Conservation (phyloP, 1,284 basidiomycete species). For the Sporisorium scitamineum region DNA sequence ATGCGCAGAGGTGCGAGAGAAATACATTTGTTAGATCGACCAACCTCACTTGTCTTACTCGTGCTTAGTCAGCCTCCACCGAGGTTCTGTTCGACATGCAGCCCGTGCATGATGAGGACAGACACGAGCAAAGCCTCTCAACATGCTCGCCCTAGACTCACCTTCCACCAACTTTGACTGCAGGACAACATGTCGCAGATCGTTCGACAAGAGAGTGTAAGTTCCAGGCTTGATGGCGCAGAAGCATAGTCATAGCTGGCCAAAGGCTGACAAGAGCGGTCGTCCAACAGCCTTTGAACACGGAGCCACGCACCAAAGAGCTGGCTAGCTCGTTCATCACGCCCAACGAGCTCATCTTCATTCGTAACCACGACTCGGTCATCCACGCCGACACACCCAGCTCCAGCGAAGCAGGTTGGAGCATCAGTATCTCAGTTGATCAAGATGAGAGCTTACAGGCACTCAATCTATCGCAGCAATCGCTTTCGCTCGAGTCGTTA, state of each 20-base stretch:
- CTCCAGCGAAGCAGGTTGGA: conserved; percentile 15
- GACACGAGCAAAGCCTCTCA: not conserved
- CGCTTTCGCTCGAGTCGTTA: conserved; percentile 20
- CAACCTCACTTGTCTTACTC: not conserved
- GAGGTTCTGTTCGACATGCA: not conserved
- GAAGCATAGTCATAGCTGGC: not conserved
- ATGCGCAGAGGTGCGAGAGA: not conserved
- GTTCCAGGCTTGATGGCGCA: not conserved
- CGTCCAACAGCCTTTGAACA: conserved; percentile 46
- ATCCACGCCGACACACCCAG: not conserved
- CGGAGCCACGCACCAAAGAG: conserved; percentile 32
- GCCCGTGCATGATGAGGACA: conserved; percentile 7
- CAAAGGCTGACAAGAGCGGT: conserved; percentile 14
- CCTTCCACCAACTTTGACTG: not conserved
- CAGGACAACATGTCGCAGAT: conserved; percentile 16
- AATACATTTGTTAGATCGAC: not conserved
- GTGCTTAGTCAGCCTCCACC: conserved; percentile 14
- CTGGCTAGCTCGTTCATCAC: conserved; percentile 41
- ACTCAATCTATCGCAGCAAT: not conserved
- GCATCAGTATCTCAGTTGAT: conserved; percentile 22
- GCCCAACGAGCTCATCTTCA: conserved; percentile 46
- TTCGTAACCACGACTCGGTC: conserved; percentile 55
- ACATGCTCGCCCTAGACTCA: not conserved
- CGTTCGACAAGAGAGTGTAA: conserved; percentile 28
- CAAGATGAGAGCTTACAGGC: not conserved